A percentile compares a stretch with the other conserved stretches of the same genome.
Evolutionary conservation across 345 rosid species (phyloP).

Genomic region (Dipteronia sinensis): DNA sequence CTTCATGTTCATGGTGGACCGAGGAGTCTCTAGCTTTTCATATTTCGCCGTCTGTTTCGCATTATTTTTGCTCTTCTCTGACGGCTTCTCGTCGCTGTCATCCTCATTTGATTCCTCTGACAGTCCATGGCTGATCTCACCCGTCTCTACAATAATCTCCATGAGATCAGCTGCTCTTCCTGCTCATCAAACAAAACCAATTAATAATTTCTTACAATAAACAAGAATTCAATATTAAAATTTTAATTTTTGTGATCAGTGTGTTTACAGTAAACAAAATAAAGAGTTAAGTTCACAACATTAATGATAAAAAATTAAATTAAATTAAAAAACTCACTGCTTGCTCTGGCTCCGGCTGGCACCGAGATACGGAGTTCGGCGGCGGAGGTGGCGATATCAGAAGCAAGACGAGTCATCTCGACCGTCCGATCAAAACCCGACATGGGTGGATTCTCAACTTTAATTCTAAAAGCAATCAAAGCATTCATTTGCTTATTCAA

Average conservation of each 20-base stretch:
- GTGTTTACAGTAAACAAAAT: too few relatives aligned
- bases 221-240: too few relatives aligned
- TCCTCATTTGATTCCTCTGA: conserved; percentile 38
- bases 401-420: conserved; percentile 69
- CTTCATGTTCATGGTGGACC: not conserved
- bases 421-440: conserved; percentile 34
- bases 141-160: conserved; percentile 60
- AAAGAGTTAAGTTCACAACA: too few relatives aligned
- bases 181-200: conserved; percentile 20
- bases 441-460: conserved; percentile 69
- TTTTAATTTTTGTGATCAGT: too few relatives aligned
- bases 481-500: conserved; percentile 74
- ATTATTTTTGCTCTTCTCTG: too few relatives aligned
- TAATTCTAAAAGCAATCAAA: conserved; percentile 65
- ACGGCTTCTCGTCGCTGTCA: conserved; percentile 6
- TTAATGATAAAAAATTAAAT: too few relatives aligned
- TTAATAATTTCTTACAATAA: not conserved
- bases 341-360: conserved; percentile 52
- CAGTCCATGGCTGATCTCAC: conserved; percentile 43
- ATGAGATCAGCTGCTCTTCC: conserved; percentile 43
- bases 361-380: conserved; percentile 52
- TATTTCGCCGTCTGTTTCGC: not conserved
- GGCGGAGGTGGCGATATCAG: conserved; percentile 52
- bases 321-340: conserved; percentile 39
- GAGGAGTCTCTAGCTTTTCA: too few relatives aligned